These are phyloP conservation scores for Axilococcus clingmanii DNA, from an alignment of 139 green algal genomes.

Conservation along the genomic window DNA sequence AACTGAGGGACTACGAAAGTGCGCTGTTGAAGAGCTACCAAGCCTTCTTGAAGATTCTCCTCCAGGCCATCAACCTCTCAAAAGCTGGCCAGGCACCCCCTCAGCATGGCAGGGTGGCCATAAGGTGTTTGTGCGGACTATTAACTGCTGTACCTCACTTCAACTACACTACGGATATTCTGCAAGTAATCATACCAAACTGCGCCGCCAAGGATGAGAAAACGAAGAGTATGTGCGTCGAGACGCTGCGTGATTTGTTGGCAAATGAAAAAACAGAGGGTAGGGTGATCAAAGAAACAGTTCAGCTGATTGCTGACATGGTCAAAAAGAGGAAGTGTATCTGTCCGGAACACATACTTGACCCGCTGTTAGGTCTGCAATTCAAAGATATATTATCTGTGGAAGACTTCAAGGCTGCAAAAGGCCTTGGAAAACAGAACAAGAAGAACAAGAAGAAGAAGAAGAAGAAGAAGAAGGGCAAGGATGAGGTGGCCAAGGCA, in stretches of 20 bases:
- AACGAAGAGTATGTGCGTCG: slow-evolving; percentile 19
- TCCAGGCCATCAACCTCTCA: slow-evolving; percentile 23
- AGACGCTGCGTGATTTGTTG: slow-evolving; percentile 32
- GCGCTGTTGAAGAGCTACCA: slow-evolving; percentile 74
- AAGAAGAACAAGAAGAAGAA: slow-evolving; percentile 11
- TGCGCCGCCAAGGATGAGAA: slow-evolving; percentile 40
- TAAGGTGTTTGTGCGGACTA: slow-evolving; percentile 65
- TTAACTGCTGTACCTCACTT: slow-evolving; percentile 67
- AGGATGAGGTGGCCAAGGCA: slow-evolving; percentile 37
- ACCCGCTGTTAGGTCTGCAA: slow-evolving; percentile 6
- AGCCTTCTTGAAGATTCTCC: slow-evolving; percentile 59
- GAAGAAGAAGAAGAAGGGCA: slow-evolving; percentile 22
- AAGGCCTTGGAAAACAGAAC: too few species aligned
- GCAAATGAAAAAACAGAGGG: slow-evolving; percentile 7
- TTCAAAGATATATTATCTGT: slow-evolving; percentile 18
- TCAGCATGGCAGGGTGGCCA: slow-evolving; percentile 35
- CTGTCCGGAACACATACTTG: slow-evolving; percentile 25
- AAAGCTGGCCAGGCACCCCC: slow-evolving; percentile 6
- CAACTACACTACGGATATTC: slow-evolving; percentile 70
- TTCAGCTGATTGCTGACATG: slow-evolving; percentile 88
- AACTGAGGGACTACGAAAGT: slow-evolving; percentile 64
- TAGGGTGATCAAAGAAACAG: slow-evolving; percentile 37
- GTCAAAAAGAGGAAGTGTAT: slow-evolving; percentile 52
- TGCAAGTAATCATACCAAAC: slow-evolving; percentile 63
- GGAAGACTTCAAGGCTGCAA: slow-evolving; percentile 10